Evolutionary conservation across 345 rosid species (phyloP).

Genomic region (Citrus trifoliata): DNA sequence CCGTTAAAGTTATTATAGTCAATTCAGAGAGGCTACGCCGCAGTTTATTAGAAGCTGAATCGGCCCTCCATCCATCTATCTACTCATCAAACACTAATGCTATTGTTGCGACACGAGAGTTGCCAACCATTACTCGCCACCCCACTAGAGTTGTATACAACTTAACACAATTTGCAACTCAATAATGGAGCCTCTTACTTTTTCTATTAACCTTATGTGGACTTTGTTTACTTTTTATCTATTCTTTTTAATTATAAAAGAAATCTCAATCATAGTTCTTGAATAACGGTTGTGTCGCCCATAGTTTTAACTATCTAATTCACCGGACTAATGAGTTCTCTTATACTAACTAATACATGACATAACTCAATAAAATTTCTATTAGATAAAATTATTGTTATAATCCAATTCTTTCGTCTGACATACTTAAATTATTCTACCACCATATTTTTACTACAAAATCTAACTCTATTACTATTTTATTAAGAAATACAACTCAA

Average conservation of each 20-base stretch:
- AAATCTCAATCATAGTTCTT: too few species aligned
- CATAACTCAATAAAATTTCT: too few species aligned
- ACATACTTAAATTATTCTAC: too few species aligned
- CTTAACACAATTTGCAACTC: not conserved
- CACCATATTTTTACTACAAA: rapidly evolving
- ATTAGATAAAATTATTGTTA: too few species aligned
- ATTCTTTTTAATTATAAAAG: too few species aligned
- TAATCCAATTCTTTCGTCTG: rapidly evolving
- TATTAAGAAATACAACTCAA: rapidly evolving
- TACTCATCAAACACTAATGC: not conserved
- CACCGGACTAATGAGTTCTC: too few species aligned
- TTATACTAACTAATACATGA: too few species aligned
- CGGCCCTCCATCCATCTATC: not conserved
- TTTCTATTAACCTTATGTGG: not conserved
- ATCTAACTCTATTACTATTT: too few species aligned
- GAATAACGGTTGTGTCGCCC: too few species aligned
- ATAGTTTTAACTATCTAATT: too few species aligned
- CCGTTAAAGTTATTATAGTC: too few species aligned
- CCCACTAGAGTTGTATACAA: not conserved
- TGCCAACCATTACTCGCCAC: not conserved
- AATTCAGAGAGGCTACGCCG: not conserved
- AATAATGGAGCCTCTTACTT: not conserved
- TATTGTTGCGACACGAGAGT: not conserved
- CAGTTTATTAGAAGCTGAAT: not conserved
- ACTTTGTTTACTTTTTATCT: too few species aligned